Evolutionary conservation across 2,329 filamentous ascomycete species (phyloP), one percentile per base, ranked within the genome.

Genomic region (Exserohilum turcica): DNA sequence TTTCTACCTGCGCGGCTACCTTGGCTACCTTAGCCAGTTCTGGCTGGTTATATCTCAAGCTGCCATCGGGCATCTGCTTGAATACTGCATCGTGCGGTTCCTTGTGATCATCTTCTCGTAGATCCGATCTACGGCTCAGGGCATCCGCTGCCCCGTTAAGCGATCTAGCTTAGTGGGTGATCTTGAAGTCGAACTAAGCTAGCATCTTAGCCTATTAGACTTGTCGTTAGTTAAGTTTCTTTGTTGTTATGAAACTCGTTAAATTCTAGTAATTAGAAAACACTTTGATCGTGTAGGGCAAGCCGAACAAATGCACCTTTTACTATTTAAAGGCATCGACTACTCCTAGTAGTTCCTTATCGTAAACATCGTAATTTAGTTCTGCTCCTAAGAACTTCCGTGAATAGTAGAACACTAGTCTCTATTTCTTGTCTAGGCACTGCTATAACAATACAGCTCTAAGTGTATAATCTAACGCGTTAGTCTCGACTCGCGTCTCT

Each of bases 331-430:
- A 24, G 21, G 21, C 7, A 27, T 28, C n/a, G n/a, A 27, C 37
- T 39, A 27, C 19, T 27, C 5, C 19, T 39, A 39, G 37, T 39
- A 28, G 37, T 13, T 39, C 31, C 48, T 35, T 33, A 74, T 55
- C 43, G 43, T 39, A 59, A 57, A 31, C 65, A 56, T 28, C 42
- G 8, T 37, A 72, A 42, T 24, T 51, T 37, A 47, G 29, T 33
- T 50, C 38, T 47, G n/a, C 31, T 43, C 12, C n/a, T 21, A 33
- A 50, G 29, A 43, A 52, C 21, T 52, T 47, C 43, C 48, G 15
- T 64, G 44, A 46, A 70, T 72, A 50, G 71, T 63, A 32, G 61
- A 55, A 49, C 12, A 61, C 40, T 36, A 36, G 49, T 46, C 49
- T 47, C 49, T 47, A 52, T 35, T 64, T 74, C 27, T 37, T 54